Evolutionary conservation across 2,329 filamentous ascomycete genomes (phyloP).

Genomic region (Trichoderma guizhouense): DNA sequence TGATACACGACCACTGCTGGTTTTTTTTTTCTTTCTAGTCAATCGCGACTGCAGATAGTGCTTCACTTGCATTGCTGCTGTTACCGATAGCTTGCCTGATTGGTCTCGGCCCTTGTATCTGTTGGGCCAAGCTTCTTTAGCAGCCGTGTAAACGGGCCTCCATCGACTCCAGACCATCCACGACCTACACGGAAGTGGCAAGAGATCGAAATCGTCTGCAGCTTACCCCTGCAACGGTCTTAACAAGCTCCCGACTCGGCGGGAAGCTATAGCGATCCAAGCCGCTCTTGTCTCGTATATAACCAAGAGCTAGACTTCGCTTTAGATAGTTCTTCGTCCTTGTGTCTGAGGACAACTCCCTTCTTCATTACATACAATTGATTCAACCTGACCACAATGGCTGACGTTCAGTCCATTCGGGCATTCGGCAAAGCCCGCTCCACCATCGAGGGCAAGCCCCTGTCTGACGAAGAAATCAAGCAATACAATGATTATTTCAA

Average conservation of each 20-base stretch:
- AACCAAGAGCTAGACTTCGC: neutral
- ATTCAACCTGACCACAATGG: slow-evolving; percentile 28
- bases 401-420: slow-evolving; percentile 55
- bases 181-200: neutral
- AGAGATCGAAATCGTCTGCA: neutral
- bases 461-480: slow-evolving; percentile 62
- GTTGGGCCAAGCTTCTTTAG: neutral
- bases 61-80: neutral
- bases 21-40: neutral
- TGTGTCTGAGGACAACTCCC: neutral
- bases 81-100: neutral
- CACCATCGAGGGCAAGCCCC: slow-evolving; percentile 58
- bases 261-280: neutral
- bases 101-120: neutral
- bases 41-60: neutral
- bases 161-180: neutral
- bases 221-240: slow-evolving; percentile 1
- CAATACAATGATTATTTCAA: slow-evolving; percentile 72
- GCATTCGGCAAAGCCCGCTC: slow-evolving; percentile 64
- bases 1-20: neutral
- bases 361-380: neutral
- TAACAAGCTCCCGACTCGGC: neutral
- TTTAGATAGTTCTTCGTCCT: neutral
- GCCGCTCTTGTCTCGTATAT: slow-evolving; percentile 1
- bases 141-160: neutral